Evolutionary conservation across 139 green algal genomes (phyloP).

Genomic region (Picochlorum sp.): DNA sequence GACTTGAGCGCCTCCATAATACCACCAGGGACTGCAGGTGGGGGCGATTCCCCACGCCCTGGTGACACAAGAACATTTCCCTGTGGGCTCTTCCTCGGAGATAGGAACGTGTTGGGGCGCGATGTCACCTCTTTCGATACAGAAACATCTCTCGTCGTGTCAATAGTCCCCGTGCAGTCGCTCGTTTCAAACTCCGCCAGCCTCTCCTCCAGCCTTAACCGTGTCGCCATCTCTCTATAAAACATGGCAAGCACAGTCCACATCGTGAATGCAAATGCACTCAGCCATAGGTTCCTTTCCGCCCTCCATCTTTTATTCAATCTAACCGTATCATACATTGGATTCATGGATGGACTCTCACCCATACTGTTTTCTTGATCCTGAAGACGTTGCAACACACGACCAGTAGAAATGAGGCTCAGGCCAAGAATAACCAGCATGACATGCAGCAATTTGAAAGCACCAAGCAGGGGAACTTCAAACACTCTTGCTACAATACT

Average conservation of each 20-base stretch:
- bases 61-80: not conserved
- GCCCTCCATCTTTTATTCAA: constrained; percentile 44
- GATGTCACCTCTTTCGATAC: constrained; percentile 22
- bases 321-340: constrained; percentile 21
- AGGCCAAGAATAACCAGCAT: constrained; percentile 39
- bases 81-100: not conserved
- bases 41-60: not conserved
- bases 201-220: constrained; percentile 19
- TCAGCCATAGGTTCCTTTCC: constrained; percentile 47
- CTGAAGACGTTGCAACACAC: not conserved
- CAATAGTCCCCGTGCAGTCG: constrained; percentile 1
- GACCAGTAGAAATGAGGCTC: constrained; percentile 22
- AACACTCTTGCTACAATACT: constrained; percentile 22
- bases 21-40: no score
- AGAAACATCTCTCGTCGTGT: constrained; percentile 9
- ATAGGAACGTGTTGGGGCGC: not conserved
- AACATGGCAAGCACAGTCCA: constrained; percentile 21
- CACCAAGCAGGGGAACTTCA: constrained; percentile 20
- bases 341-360: constrained; percentile 7
- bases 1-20: no score
- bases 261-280: constrained; percentile 11
- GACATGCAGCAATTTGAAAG: constrained; percentile 41
- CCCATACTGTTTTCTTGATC: not conserved
- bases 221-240: constrained; percentile 15
- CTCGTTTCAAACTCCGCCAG: constrained; percentile 17